These are phyloP conservation scores for Dothistroma pini DNA, from an alignment of 2,329 filamentous ascomycete genomes.

Conservation along the genomic window DNA sequence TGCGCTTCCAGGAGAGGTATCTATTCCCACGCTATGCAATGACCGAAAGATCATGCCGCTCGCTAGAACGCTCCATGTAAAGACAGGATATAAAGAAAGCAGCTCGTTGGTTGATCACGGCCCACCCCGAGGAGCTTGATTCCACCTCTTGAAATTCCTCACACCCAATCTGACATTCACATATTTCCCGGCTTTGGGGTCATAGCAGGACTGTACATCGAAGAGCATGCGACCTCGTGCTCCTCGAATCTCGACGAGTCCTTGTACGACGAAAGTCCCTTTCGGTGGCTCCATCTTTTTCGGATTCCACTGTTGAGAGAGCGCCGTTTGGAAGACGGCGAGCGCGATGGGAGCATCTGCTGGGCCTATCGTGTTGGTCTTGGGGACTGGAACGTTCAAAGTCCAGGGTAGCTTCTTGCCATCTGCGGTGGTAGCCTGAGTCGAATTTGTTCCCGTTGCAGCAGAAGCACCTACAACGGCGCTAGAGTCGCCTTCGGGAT, in stretches of 20 bases:
- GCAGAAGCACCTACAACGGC: slow-evolving; percentile 11
- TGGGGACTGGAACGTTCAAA: slow-evolving; percentile 21
- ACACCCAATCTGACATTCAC: slow-evolving; percentile 31
- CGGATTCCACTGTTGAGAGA: slow-evolving; percentile 33
- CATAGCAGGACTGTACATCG: slow-evolving; percentile 46
- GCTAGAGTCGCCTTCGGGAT: slow-evolving; percentile 19
- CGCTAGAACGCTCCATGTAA: slow-evolving; percentile 17
- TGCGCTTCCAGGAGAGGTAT: neutral
- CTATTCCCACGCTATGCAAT: neutral
- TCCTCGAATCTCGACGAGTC: slow-evolving; percentile 47
- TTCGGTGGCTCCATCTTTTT: slow-evolving; percentile 39
- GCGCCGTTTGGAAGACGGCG: slow-evolving; percentile 25
- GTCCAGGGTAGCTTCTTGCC: slow-evolving; percentile 26
- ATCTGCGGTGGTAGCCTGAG: slow-evolving; percentile 8
- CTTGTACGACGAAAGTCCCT: slow-evolving; percentile 44
- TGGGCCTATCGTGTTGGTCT: slow-evolving; percentile 7
- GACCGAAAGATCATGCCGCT: slow-evolving; percentile 5
- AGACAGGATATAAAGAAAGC: slow-evolving; percentile 4
- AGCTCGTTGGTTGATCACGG: slow-evolving; percentile 25
- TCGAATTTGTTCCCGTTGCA: slow-evolving; percentile 1
- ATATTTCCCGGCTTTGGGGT: slow-evolving; percentile 41
- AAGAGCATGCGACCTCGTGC: slow-evolving; percentile 40
- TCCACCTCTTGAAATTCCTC: slow-evolving; percentile 33
- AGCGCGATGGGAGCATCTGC: slow-evolving; percentile 32
- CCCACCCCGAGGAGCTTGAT: slow-evolving; percentile 41